Percentiles rank a stretch among this genome's conserved stretches.
Evolutionary conservation across 306 rosid species (phyloP).

Genomic region (Pachyrhizus erosus): DNA sequence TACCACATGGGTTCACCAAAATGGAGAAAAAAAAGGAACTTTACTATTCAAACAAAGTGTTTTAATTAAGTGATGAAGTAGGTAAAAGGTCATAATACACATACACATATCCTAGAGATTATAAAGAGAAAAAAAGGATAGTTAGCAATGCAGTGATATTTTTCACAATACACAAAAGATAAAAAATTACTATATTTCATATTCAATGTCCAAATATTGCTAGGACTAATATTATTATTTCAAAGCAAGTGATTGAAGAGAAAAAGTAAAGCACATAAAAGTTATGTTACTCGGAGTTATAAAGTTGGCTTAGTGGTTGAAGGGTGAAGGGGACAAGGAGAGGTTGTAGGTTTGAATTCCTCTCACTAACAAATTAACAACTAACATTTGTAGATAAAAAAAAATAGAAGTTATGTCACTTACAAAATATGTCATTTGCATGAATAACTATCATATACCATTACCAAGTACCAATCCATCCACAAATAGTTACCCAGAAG

Average conservation of each 20-base stretch:
- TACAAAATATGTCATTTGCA: neutral
- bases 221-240: conserved; percentile 18
- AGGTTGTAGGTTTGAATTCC: too few species aligned
- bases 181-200: neutral
- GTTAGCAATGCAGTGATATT: neutral
- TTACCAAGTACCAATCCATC: neutral
- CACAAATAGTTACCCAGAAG: neutral
- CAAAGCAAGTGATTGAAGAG: conserved; percentile 21
- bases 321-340: too few species aligned
- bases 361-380: too few species aligned
- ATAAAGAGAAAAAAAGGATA: conserved; percentile 6
- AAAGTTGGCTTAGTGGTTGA: too few species aligned
- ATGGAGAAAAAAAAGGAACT: neutral
- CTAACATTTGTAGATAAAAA: too few species aligned
- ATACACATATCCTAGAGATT: neutral
- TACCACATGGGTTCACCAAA: neutral
- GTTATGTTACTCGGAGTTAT: neutral
- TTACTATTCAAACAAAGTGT: conserved; percentile 7
- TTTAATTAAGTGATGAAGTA: neutral
- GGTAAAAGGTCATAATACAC: conserved; percentile 1
- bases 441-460: conserved; percentile 9
- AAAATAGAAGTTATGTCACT: neutral
- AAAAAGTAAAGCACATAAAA: conserved; percentile 3
- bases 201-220: neutral
- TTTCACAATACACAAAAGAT: neutral